Evolutionary conservation across 257 asterid species (phyloP).

Genomic region (Ilex asprella): DNA sequence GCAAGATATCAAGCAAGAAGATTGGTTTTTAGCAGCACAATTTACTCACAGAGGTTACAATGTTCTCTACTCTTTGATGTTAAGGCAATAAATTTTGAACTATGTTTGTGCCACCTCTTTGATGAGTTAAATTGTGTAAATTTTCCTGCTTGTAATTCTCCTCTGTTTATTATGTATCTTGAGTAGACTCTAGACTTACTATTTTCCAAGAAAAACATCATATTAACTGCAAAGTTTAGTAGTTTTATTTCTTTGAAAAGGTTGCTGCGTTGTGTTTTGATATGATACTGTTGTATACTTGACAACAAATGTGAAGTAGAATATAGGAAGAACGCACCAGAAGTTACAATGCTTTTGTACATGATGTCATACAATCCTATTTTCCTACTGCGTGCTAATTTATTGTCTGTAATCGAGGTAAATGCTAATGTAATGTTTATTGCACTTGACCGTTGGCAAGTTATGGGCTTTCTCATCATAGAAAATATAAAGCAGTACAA

Average conservation of each 20-base stretch:
- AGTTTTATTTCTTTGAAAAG: slow-evolving; percentile 7
- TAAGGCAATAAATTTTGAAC: slow-evolving; percentile 15
- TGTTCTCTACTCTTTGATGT: slow-evolving; percentile 17
- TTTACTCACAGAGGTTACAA: slow-evolving; percentile 14
- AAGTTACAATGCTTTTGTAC: too few relatives aligned
- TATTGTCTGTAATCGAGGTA: too few relatives aligned
- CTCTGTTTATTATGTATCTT: slow-evolving; percentile 3
- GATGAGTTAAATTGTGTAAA: slow-evolving; percentile 15
- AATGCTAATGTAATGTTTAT: too few relatives aligned
- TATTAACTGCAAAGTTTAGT: slow-evolving; percentile 10
- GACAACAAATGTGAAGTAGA: too few relatives aligned
- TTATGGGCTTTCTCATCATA: too few relatives aligned
- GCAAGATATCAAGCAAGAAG: slow-evolving; percentile 15
- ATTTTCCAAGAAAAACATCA: neutral
- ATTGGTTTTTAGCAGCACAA: neutral
- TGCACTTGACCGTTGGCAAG: too few relatives aligned
- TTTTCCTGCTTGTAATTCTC: slow-evolving; percentile 16
- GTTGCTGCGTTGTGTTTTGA: slow-evolving; percentile 8
- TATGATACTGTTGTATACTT: too few relatives aligned
- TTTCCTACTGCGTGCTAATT: too few relatives aligned
- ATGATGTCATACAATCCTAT: too few relatives aligned
- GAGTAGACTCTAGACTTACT: slow-evolving; percentile 6
- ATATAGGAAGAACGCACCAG: too few relatives aligned
- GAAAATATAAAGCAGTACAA: too few relatives aligned
- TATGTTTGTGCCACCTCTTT: slow-evolving; percentile 12